Conservation (phyloP, 257 asterid species). For the Capsicum pubescens region DNA sequence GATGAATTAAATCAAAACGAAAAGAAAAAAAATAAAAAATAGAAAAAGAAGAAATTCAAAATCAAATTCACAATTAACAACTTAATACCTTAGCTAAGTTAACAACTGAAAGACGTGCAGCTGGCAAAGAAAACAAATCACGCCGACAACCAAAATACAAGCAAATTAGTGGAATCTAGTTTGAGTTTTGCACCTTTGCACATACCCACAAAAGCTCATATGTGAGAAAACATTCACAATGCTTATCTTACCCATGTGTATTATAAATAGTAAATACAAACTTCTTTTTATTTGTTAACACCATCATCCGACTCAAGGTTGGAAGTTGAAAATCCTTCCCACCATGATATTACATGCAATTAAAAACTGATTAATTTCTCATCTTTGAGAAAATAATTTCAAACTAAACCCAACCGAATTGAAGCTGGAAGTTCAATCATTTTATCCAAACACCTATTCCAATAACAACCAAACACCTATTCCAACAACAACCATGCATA, state of each 20-base stretch:
- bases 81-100: too few species aligned
- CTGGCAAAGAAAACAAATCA: slow-evolving; percentile 42
- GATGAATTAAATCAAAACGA: too few species aligned
- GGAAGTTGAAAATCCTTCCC: background rate
- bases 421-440: background rate
- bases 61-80: too few species aligned
- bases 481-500: too few species aligned
- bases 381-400: background rate
- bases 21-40: too few species aligned
- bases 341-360: background rate
- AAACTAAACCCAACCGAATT: background rate
- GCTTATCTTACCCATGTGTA: background rate
- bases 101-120: slow-evolving; percentile 68
- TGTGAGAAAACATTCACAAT: background rate
- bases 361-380: background rate
- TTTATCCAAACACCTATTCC: background rate
- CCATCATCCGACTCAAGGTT: slow-evolving; percentile 10
- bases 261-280: background rate
- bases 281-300: background rate
- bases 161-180: background rate
- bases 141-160: slow-evolving; percentile 25
- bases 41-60: too few species aligned
- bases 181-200: background rate
- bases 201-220: background rate
- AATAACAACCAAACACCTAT: slow-evolving; percentile 1